These are phyloP conservation scores for Syzygium malaccense DNA, from an alignment of 441 rosid species.

Conservation along the genomic window DNA sequence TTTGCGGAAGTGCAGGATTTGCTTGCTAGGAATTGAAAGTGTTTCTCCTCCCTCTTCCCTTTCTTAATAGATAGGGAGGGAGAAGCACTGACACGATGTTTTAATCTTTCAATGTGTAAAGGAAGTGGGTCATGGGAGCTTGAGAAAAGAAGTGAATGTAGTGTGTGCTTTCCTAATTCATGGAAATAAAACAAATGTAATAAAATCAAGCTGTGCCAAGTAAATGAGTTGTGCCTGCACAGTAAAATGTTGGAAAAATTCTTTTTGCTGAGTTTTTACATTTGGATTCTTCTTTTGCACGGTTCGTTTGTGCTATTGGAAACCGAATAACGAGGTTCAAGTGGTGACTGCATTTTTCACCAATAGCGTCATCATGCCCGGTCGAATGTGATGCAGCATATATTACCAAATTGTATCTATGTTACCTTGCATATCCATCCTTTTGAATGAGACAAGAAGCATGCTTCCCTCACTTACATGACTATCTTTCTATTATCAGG, in stretches of 20 bases:
- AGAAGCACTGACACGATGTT: background rate
- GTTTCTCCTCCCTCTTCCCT: background rate
- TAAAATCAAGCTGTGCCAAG: background rate
- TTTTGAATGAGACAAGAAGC: background rate
- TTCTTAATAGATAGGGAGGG: background rate
- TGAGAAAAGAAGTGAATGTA: background rate
- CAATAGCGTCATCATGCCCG: background rate
- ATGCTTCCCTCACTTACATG: background rate
- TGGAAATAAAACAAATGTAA: background rate
- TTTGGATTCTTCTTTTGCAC: background rate
- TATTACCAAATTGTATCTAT: background rate
- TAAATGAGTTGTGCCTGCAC: background rate
- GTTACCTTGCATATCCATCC: background rate
- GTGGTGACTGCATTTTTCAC: background rate
- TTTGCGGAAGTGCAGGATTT: background rate
- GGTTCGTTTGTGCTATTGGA: background rate
- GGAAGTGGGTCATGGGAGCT: background rate
- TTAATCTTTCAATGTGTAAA: background rate
- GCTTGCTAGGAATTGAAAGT: background rate
- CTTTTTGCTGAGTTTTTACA: background rate
- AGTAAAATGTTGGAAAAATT: background rate
- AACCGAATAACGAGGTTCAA: background rate
- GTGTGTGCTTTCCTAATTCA: background rate
- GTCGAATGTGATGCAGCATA: background rate
- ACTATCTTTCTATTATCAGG: background rate